Conservation (phyloP, 2,329 filamentous ascomycete genomes). For the Bipolaris cookei region DNA sequence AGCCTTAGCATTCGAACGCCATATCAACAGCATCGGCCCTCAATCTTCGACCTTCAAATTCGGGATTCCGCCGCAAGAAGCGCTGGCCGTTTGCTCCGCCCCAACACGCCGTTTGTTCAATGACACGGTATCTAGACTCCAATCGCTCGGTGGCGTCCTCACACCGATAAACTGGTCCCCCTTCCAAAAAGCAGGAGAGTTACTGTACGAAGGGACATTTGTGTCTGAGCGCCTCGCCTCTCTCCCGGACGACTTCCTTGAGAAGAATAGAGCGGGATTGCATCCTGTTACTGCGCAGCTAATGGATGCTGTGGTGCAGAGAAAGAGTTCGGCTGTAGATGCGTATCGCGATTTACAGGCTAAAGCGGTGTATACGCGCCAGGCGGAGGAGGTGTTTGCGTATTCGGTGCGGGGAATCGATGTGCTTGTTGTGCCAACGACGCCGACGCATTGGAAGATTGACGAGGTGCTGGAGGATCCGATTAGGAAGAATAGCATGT, state of each 20-base stretch:
- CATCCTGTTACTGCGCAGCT: conserved; percentile 59
- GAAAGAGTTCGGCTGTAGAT: conserved; percentile 41
- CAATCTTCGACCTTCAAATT: conserved; percentile 54
- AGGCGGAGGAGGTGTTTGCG: conserved; percentile 40
- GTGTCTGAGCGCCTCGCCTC: conserved; percentile 62
- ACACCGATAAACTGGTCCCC: conserved; percentile 44
- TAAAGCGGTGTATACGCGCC: conserved; percentile 40
- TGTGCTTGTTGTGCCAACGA: conserved; percentile 60
- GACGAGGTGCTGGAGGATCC: conserved; percentile 60
- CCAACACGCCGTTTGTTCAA: conserved; percentile 49
- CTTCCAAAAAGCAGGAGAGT: conserved; percentile 60
- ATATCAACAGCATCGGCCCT: conserved; percentile 43
- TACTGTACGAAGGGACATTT: conserved; percentile 65
- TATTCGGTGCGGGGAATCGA: conserved; percentile 38
- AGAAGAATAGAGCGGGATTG: conserved; percentile 47
- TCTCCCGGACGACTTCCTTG: conserved; percentile 40
- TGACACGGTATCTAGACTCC: conserved; percentile 34
- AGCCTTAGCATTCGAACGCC: conserved; percentile 41
- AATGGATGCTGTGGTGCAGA: conserved; percentile 37
- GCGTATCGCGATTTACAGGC: conserved; percentile 45
- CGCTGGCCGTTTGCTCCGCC: conserved; percentile 53
- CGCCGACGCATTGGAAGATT: conserved; percentile 57
- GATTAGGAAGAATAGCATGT: conserved; percentile 59
- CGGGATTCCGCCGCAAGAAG: conserved; percentile 55
- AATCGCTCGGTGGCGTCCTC: conserved; percentile 37